These are phyloP conservation scores for Xylaria acuta DNA, from an alignment of 495 filamentous ascomycete species.

Conservation along the genomic window DNA sequence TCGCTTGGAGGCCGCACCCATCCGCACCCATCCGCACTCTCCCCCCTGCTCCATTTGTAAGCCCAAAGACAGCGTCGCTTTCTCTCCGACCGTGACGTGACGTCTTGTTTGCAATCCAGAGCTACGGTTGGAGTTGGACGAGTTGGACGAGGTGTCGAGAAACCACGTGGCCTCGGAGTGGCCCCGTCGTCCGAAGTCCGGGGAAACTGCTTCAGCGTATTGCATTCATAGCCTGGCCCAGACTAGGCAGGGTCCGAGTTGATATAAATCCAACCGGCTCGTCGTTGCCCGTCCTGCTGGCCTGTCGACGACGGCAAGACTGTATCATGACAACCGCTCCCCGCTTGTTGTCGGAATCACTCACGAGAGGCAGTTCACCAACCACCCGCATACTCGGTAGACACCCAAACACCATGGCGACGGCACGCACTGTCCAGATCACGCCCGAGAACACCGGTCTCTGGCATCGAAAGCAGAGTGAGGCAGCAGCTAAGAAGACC, in stretches of 20 bases:
- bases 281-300: neutral
- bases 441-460: constrained; percentile 63
- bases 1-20: too few species aligned
- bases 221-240: neutral
- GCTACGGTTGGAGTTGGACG: neutral
- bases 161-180: neutral
- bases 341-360: neutral
- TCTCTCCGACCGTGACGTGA: neutral
- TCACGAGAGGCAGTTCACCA: neutral
- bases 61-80: neutral
- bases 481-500: constrained; percentile 63
- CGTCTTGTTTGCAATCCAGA: neutral
- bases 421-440: constrained; percentile 66
- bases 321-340: neutral
- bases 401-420: constrained; percentile 60
- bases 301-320: neutral
- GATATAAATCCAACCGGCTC: neutral
- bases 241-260: neutral
- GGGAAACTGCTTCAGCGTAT: neutral
- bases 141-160: neutral
- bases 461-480: constrained; percentile 58
- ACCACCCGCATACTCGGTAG: neutral
- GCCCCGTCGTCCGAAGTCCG: neutral
- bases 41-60: neutral
- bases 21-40: constrained; percentile 11